Base-by-base conservation (phyloP, 106 monocot species). In the Allium sativum region DNA sequence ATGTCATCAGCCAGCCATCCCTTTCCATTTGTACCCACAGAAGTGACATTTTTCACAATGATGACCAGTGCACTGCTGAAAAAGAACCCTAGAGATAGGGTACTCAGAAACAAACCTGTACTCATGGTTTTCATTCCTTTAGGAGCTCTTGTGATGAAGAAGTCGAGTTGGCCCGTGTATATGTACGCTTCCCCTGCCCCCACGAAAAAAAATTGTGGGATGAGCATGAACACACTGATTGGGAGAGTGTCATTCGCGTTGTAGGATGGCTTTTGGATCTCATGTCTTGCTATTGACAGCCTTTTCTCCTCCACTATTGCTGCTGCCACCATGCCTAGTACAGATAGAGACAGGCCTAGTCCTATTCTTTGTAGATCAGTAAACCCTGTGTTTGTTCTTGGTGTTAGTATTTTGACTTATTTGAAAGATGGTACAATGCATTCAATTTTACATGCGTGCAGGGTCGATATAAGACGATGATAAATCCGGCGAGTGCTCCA, bases 101-200 rank as follows among this genome's bases (percentile, higher is more conserved):
- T 87, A 10, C 73, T 77, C 16, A 93, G 79, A 68, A 82, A 93
- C 9, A 93, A 67, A 0, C 87, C 93, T 0, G 93, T 93, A 84
- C 93, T 93, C 84, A 93, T 84, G 0, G 93, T 88, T 70, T 93
- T 93, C 93, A 93, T 93, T 53, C 87, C 73, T 57, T 79, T 84
- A 3, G 93, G 93, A 3, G 84, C 84, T 10, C 77, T 61, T 12
- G 79, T 93, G 41, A 93, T 76, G 77, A 93, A 93, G 82, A 93
- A 93, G 50, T 93, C 93, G 42, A 93, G 84, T 68, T 88, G 87
- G 11, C 93, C 93, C 1, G 81, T 88, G 88, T 93, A 93, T 16
- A 82, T 74, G 77, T 84, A 88, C 10, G 93, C 93, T 52, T 93
- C 93, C n/a, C 84, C 93, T 0, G 93, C 76, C 11, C 93, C 93